Conservation (phyloP, 2,329 filamentous ascomycete species). For the Bipolaris zeicola region DNA sequence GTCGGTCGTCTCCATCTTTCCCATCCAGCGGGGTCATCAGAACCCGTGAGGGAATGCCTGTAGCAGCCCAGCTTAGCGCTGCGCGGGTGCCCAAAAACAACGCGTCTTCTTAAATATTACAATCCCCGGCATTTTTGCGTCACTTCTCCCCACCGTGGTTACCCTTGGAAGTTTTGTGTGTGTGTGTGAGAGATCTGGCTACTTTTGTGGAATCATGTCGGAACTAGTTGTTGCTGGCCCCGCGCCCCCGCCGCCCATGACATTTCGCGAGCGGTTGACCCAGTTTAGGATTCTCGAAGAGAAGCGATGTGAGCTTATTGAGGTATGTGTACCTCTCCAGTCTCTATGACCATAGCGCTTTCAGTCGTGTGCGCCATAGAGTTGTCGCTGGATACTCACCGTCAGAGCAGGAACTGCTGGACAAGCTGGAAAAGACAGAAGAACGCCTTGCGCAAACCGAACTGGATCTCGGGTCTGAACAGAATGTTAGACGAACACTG, state of each 20-base stretch:
- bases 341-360: neutral
- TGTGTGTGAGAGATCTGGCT: conserved; percentile 12
- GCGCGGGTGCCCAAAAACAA: conserved; percentile 35
- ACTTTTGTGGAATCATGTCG: conserved; percentile 8
- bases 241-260: conserved; percentile 21
- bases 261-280: conserved; percentile 43
- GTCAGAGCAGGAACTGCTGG: conserved; percentile 39
- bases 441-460: conserved; percentile 44
- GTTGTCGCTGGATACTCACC: neutral
- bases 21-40: conserved; percentile 36
- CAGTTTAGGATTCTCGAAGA: conserved; percentile 47
- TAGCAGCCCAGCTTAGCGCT: conserved; percentile 37
- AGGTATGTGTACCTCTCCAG: conserved; percentile 26
- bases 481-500: conserved; percentile 45
- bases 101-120: conserved; percentile 37
- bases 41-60: conserved; percentile 37
- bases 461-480: conserved; percentile 46
- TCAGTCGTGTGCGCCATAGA: neutral
- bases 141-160: neutral
- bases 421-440: conserved; percentile 47
- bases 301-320: conserved; percentile 45
- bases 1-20: conserved; percentile 40
- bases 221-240: conserved; percentile 20
- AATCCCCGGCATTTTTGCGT: conserved; percentile 28
- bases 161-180: conserved; percentile 12